Percentiles rank a stretch among this genome's conserved stretches.
phyloP scores from a whole-genome alignment of 345 rosid species.

The Adansonia digitata region DNA sequence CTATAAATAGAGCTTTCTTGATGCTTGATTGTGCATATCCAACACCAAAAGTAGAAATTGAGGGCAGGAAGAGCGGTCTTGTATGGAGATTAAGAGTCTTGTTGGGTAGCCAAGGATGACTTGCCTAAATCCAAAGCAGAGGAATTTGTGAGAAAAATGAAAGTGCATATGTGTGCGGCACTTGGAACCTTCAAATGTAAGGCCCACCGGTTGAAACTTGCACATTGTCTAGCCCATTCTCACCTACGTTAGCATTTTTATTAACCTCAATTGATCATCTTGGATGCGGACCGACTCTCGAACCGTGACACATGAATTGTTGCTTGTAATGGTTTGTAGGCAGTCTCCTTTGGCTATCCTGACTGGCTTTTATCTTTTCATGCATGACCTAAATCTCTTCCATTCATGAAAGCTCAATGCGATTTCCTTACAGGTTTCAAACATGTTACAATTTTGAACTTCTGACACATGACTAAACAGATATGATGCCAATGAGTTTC shows the following conservation, averaged over 20 bases:
- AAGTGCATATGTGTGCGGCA: no score
- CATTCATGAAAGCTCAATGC: neutral
- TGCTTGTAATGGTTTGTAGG: constrained; percentile 15
- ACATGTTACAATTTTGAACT: neutral
- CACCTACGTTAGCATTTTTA: no score
- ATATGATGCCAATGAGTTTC: neutral
- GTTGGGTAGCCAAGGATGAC: constrained; percentile 60
- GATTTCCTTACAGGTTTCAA: neutral
- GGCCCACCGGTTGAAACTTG: no score
- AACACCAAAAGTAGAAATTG: neutral
- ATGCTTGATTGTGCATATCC: neutral
- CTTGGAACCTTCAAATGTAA: no score
- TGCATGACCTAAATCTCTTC: constrained; percentile 27
- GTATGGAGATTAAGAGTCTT: constrained; percentile 39
- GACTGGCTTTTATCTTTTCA: constrained; percentile 35
- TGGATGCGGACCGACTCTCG: no score
- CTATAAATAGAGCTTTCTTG: constrained; percentile 25
- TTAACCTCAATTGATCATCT: no score
- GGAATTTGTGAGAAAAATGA: neutral
- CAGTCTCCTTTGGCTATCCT: constrained; percentile 33
- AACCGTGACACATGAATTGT: no score
- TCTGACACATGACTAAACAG: no score
- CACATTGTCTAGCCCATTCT: no score
- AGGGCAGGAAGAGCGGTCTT: constrained; percentile 37
- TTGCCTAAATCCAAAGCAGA: constrained; percentile 32